Base-by-base conservation (phyloP, 805 yeast species). In the Suhomyces tanzawaensis region DNA sequence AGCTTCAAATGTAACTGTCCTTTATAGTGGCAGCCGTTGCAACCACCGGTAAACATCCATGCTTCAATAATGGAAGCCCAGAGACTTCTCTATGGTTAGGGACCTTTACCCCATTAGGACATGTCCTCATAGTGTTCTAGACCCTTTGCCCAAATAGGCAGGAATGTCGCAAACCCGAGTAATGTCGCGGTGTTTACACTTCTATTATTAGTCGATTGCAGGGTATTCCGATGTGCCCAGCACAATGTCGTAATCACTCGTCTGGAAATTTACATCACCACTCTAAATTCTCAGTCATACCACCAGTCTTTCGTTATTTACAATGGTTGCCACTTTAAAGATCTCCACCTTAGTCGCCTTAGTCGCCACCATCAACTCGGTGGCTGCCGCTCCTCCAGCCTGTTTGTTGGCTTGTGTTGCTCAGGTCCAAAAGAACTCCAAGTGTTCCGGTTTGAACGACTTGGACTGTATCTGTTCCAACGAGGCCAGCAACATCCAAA, bases 351-450 rank as follows among this genome's bases (percentile, higher is more conserved):
- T 55, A 31, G 48, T 58, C 35, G 62, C 62, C 18, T 49, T 70
- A 41, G 69, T 73, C 36, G 60, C 74, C 21, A 58, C 64, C 44
- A 51, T 71, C 40, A 66, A 75, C 17, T 53, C 71, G 22, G 50
- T 37, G 19, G 72, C 74, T 21, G 76, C 79, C 32, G 82, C 85
- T 38, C 93, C 96, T 36, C 96, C 96, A 44, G 96, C 96, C 26
- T 89, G 96, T 72, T 67, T 89, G 49, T 72, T 89, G 60, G 95
- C 95, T 28, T 88, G 96, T 76, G 91, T 85, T 42, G 75, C 87
- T 40, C 73, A 77, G 53, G 90, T 84, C 39, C 70, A 74, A 45
- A 75, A 75, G 58, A 72, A 80, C 12, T 62, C 77, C 29, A 43
- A 66, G 32, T 85, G 93, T 64, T 49, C 66, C 42, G 69, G 80